Evolutionary conservation across 495 filamentous ascomycete species (phyloP), one percentile per base, ranked within the genome.

Genomic region (Penicillium macrosclerotiorum): DNA sequence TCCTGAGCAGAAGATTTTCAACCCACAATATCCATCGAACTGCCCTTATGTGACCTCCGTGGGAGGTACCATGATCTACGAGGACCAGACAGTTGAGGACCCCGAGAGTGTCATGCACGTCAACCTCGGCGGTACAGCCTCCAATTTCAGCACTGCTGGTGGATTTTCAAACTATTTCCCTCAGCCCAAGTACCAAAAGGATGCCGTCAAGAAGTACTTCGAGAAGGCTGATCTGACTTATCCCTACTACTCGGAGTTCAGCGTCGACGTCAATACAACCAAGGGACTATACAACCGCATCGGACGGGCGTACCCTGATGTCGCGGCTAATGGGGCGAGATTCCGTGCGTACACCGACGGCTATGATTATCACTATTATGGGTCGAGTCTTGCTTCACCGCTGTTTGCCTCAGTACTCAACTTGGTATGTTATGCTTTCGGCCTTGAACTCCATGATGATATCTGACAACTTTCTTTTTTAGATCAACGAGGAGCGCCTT

Each of bases 101-200:
- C 57, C 60, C 25, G 73, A 79, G 65, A 63, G 74, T 42, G 67
- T 73, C 40, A 54, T 61, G 58, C 51, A 59, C 34, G 58, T 38
- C 22, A 44, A 61, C 29, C 49, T 61, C 23, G 58, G 58, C 1
- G 58, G 58, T 9, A 48, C 72, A 47, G 55, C 71, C 47, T 45
- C 61, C 16, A 59, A 77, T 50, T 73, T 80, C 62, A 67, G 65
- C 27, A 78, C 73, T 19, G 79, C 82, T 7, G 82, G 84, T 20
- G 83, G 83, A 8, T 88, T 88, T 64, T 82, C 76, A 41, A 86
- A 88, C 54, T 68, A 85, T 63, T 89, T 82, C 64, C 58, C 67
- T 4, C 62, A 75, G 20, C 83, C 85, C 0, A 34, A 39, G 1
- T 89, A 82, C 58, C 85, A 90, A 55, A 52, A 69, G 25, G 13